phyloP scores from a whole-genome alignment of 768 basidiomycete genomes.

The Tricholoma flavovirens region DNA sequence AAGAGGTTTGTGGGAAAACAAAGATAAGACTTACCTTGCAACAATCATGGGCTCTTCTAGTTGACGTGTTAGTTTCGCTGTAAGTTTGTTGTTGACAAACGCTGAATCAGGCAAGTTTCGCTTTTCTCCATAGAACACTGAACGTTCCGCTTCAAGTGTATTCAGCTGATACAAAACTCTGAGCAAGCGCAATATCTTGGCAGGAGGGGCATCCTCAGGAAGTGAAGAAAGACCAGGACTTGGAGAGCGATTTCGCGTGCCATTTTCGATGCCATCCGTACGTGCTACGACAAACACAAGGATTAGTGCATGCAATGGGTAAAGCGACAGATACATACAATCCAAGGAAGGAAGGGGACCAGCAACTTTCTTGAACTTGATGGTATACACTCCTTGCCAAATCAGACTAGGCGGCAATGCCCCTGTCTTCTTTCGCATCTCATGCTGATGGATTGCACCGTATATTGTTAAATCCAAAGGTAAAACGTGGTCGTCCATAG shows the following conservation, averaged over 20 bases:
- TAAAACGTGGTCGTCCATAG: slow-evolving; percentile 81
- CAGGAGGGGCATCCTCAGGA: slow-evolving; percentile 77
- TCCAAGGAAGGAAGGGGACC: slow-evolving; percentile 70
- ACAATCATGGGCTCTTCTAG: slow-evolving; percentile 99
- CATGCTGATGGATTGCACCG: slow-evolving; percentile 92
- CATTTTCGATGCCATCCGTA: slow-evolving; percentile 36
- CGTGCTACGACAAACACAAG: slow-evolving; percentile 22
- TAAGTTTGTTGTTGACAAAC: slow-evolving; percentile 96
- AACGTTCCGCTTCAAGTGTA: slow-evolving; percentile 62
- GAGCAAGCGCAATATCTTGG: slow-evolving; percentile 87
- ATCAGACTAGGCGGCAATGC: slow-evolving; percentile 62
- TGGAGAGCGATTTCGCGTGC: slow-evolving; percentile 51
- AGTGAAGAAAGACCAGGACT: slow-evolving; percentile 71
- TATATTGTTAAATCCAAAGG: slow-evolving; percentile 91
- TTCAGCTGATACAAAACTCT: slow-evolving; percentile 85
- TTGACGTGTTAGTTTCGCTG: slow-evolving; percentile 95
- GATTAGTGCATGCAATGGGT: not conserved
- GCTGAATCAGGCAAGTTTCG: slow-evolving; percentile 69
- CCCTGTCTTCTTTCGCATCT: slow-evolving; percentile 69
- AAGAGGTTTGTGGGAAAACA: not conserved
- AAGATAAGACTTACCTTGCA: slow-evolving; percentile 59
- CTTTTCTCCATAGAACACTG: slow-evolving; percentile 41
- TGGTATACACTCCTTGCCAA: slow-evolving; percentile 86
- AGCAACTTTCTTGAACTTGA: slow-evolving; percentile 89
- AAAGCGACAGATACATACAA: slow-evolving; percentile 34